phyloP scores from a whole-genome alignment of 2,329 filamentous ascomycete genomes.

The Penicillium sp. region DNA sequence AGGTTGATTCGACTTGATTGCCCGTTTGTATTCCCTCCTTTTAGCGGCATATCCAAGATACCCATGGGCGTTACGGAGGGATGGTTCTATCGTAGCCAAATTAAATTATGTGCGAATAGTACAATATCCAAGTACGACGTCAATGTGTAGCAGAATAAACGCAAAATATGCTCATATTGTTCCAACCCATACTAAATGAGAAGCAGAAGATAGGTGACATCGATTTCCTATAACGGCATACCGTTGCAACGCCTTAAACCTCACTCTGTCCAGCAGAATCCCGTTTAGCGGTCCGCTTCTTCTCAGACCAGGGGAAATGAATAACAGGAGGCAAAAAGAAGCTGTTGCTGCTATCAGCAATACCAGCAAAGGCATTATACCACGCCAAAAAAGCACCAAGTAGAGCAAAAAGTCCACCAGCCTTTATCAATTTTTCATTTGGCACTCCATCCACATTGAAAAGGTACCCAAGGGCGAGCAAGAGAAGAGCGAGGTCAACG shows the following conservation, averaged over 20 bases:
- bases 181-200: neutral
- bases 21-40: neutral
- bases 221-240: neutral
- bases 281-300: slow-evolving; percentile 4
- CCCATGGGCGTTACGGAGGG: slow-evolving; percentile 3
- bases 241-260: neutral
- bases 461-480: slow-evolving; percentile 63
- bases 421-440: slow-evolving; percentile 29
- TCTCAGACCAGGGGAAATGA: slow-evolving; percentile 28
- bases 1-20: neutral
- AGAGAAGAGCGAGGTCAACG: slow-evolving; percentile 69
- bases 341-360: slow-evolving; percentile 52
- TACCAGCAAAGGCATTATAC: slow-evolving; percentile 56
- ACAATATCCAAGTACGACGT: neutral
- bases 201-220: neutral
- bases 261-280: neutral
- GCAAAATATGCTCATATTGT: too few species aligned
- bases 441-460: slow-evolving; percentile 33
- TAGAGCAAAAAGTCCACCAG: slow-evolving; percentile 54
- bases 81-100: neutral
- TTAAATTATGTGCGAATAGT: neutral
- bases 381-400: slow-evolving; percentile 54
- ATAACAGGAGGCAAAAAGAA: slow-evolving; percentile 25
- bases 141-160: neutral
- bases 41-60: slow-evolving; percentile 8